These are phyloP conservation scores for Penicillium diatomitis DNA, from an alignment of 495 filamentous ascomycete genomes.

Conservation along the genomic window DNA sequence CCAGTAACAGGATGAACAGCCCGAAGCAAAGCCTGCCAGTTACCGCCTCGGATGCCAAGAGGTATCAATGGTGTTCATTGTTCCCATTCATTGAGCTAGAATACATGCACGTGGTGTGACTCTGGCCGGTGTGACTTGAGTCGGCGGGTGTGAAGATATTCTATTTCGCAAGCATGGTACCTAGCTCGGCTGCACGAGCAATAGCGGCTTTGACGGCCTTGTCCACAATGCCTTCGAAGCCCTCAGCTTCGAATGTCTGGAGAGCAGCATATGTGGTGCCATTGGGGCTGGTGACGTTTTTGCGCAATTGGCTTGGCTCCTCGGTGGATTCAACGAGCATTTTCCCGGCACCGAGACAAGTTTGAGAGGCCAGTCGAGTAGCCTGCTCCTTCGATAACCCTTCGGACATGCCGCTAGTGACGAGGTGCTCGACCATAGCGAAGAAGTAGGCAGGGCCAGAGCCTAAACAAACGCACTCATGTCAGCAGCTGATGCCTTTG, in stretches of 20 bases:
- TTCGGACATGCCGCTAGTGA: conserved; percentile 29
- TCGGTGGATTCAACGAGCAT: conserved; percentile 32
- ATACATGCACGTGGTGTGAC: no score
- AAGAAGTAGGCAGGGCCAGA: conserved; percentile 38
- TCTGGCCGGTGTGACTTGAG: no score
- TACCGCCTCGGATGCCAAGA: no score
- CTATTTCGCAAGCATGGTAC: conserved; percentile 7
- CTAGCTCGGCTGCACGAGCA: conserved; percentile 26
- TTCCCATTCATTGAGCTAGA: no score
- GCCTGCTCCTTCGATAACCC: conserved; percentile 31
- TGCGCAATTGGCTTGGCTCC: conserved; percentile 28
- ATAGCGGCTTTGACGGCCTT: conserved; percentile 34
- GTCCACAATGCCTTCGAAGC: conserved; percentile 27
- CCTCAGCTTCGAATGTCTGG: conserved; percentile 26
- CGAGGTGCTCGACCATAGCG: conserved; percentile 35
- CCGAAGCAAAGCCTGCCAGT: no score
- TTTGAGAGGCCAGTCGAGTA: conserved; percentile 31
- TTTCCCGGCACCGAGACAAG: conserved; percentile 33
- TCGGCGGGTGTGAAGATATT: no score
- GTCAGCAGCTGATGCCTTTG: no score
- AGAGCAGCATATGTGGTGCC: conserved; percentile 33
- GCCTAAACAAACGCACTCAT: conserved; percentile 9
- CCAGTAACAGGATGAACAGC: no score
- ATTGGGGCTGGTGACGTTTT: conserved; percentile 38
- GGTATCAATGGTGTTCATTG: no score